These are phyloP conservation scores for Orbilia brochopaga DNA, from an alignment of 2,329 filamentous ascomycete species.

Conservation along the genomic window DNA sequence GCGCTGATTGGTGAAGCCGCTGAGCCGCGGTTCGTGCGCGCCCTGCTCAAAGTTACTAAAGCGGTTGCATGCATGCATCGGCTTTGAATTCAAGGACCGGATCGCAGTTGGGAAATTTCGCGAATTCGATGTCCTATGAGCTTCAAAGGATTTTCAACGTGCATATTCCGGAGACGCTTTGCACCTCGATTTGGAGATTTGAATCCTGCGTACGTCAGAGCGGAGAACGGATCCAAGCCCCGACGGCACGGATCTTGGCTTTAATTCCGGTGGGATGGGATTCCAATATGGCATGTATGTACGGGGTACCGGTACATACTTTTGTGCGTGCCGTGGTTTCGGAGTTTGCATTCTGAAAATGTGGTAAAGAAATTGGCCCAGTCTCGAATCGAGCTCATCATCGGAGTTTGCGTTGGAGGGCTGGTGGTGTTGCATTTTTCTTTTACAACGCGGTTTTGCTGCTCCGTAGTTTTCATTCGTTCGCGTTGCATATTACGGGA, in stretches of 20 bases:
- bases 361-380: background rate
- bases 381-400: background rate
- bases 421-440: slow-evolving; percentile 1
- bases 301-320: no score
- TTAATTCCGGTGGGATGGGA: background rate
- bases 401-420: background rate
- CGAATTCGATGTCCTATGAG: background rate
- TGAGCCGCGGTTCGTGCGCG: slow-evolving; percentile 12
- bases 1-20: slow-evolving; percentile 30
- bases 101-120: background rate
- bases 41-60: slow-evolving; percentile 2
- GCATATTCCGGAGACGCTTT: slow-evolving; percentile 1
- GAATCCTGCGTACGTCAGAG: background rate
- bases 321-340: no score
- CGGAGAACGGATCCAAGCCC: no score
- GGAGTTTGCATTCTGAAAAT: background rate
- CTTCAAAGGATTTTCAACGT: background rate
- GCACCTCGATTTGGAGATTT: background rate
- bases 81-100: no score
- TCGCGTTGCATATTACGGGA: no score
- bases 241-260: no score
- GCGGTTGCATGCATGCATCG: no score
- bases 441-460: background rate
- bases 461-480: no score
- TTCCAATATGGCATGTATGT: no score